Conservation (phyloP, 306 rosid species). For the Quercus aquifolioides region DNA sequence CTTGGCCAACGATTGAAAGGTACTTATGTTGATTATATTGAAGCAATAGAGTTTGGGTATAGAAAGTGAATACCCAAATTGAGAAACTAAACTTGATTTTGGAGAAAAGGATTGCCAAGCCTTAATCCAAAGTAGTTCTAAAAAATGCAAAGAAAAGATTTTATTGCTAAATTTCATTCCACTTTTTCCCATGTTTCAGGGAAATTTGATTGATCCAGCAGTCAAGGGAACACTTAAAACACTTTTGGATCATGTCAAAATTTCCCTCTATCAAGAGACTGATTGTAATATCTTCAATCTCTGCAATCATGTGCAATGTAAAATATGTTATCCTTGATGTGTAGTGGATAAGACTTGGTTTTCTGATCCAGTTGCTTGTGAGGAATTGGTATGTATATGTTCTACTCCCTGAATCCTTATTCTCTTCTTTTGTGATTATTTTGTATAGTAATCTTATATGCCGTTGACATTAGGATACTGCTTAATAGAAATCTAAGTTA, state of each 20-base stretch:
- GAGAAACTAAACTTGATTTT: too few relatives aligned
- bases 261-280: slow-evolving; percentile 8
- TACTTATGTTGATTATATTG: too few relatives aligned
- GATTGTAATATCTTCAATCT: slow-evolving; percentile 12
- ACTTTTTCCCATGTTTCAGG: neutral
- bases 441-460: neutral
- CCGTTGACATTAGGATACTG: too few relatives aligned
- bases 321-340: neutral
- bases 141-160: too few relatives aligned
- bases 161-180: too few relatives aligned
- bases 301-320: neutral
- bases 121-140: too few relatives aligned
- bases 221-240: slow-evolving; percentile 24
- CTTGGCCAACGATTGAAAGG: neutral
- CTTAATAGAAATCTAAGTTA: too few relatives aligned
- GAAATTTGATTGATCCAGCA: neutral
- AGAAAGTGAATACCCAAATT: too few relatives aligned
- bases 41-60: too few relatives aligned
- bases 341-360: neutral
- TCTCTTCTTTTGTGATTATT: neutral
- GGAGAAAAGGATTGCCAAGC: too few relatives aligned
- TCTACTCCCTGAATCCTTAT: neutral
- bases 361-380: neutral
- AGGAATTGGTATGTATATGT: neutral
- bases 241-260: slow-evolving; percentile 8